Base-by-base conservation (phyloP, 495 filamentous ascomycete species). In the Lasiosphaeria ovina region DNA sequence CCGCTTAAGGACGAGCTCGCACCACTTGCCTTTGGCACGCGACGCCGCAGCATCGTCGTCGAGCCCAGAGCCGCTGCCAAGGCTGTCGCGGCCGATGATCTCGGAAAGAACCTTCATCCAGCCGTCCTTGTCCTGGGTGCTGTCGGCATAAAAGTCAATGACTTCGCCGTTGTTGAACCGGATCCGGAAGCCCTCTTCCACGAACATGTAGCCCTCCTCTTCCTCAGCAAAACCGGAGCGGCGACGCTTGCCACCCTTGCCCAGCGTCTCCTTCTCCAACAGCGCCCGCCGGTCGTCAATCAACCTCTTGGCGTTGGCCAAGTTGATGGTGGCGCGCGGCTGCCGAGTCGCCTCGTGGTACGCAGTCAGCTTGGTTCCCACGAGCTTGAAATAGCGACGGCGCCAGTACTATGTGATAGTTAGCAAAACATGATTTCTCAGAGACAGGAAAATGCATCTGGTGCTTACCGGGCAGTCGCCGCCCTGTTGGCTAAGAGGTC, bases 131-230 rank as follows among this genome's bases (percentile, higher is more conserved):
- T 91, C 87, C 52, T 81, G 83, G 1, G 85, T 79, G 40, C 83
- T 91, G 72, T 98, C 94, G 62, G 94, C 95, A 65, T 98, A 98
- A 75, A 98, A 98, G 72, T 98, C 94, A 62, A 98, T 98, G 45
- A 93, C 85, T 75, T 98, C 94, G 53, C 94, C 94, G 69, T 98
- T 98, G 60, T 88, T 92, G 74, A 98, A 98, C 55, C 93, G 91
- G 71, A 98, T 93, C 38, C 94, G 90, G 85, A 98, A 98, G 11
- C 95, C 94, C 71, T 98, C 95, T 74, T 98, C 94, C 31, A 98
- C 94, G 66, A 98, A 98, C 92, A 97, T 96, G 77, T 98, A 98
- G 51, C 95, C 94, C 67, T 98, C 94, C 73, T 98, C 95, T 67
- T 98, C 95, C 73, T 98, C 94, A 7, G 95, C 93, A 66, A 98